These are phyloP conservation scores for Alternaria brassicae DNA, from an alignment of 2,329 filamentous ascomycete genomes.

Conservation along the genomic window DNA sequence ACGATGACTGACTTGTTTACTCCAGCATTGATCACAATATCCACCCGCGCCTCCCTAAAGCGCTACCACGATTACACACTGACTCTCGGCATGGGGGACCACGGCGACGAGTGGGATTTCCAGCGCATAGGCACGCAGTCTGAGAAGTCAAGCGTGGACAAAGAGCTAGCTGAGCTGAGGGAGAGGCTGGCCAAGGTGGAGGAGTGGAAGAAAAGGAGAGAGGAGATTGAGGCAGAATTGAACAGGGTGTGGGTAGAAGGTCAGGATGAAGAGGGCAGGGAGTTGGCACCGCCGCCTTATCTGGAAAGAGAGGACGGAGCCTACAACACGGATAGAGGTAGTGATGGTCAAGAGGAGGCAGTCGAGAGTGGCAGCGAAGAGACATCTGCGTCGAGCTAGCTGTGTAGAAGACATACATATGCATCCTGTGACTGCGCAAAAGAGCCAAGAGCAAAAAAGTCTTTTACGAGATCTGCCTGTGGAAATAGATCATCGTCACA, in stretches of 20 bases:
- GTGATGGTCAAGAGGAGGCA: background rate
- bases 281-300: slow-evolving; percentile 50
- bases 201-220: slow-evolving; percentile 77
- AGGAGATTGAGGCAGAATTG: slow-evolving; percentile 85
- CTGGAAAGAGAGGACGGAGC: slow-evolving; percentile 23
- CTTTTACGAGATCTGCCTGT: background rate
- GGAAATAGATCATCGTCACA: background rate
- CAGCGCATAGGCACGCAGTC: slow-evolving; percentile 91
- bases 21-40: slow-evolving; percentile 88
- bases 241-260: slow-evolving; percentile 65
- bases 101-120: slow-evolving; percentile 88
- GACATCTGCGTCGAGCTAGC: background rate
- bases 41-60: slow-evolving; percentile 90
- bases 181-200: slow-evolving; percentile 83
- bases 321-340: background rate
- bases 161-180: slow-evolving; percentile 83
- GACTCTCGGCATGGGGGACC: slow-evolving; percentile 78
- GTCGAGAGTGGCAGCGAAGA: background rate
- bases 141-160: slow-evolving; percentile 92
- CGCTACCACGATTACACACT: slow-evolving; percentile 95
- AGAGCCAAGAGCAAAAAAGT: background rate
- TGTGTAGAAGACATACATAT: background rate
- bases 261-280: slow-evolving; percentile 23
- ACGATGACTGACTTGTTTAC: background rate
- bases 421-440: background rate